phyloP scores from a whole-genome alignment of 208 protist species.

The Blastocrithidia nonstop region DNA sequence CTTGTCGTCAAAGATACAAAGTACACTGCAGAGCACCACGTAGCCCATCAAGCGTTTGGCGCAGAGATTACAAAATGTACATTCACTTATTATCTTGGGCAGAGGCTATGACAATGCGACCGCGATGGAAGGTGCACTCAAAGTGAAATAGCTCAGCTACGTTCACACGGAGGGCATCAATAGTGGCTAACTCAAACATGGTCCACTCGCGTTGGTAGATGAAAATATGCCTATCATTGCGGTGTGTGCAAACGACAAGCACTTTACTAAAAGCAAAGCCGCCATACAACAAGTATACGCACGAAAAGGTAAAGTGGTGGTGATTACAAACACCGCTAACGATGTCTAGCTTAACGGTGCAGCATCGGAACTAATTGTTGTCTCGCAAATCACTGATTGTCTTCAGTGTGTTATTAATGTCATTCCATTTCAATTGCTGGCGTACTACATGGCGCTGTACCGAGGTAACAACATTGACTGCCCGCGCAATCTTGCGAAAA shows the following conservation, averaged over 20 bases:
- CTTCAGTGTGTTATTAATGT: slow-evolving; percentile 84
- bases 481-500: slow-evolving; percentile 94
- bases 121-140: slow-evolving; percentile 89
- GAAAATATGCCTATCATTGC: slow-evolving; percentile 84
- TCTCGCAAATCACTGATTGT: slow-evolving; percentile 82
- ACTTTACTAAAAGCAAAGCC: slow-evolving; percentile 61
- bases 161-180: slow-evolving; percentile 94
- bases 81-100: slow-evolving; percentile 76
- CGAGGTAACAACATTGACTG: slow-evolving; percentile 89
- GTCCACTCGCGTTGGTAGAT: slow-evolving; percentile 94
- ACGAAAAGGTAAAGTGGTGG: slow-evolving; percentile 65
- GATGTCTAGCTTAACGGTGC: slow-evolving; percentile 35
- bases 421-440: slow-evolving; percentile 94
- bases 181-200: slow-evolving; percentile 95
- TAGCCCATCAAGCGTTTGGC: slow-evolving; percentile 50
- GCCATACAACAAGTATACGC: slow-evolving; percentile 84
- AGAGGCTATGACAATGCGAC: slow-evolving; percentile 88
- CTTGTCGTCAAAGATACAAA: slow-evolving; percentile 35
- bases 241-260: slow-evolving; percentile 65
- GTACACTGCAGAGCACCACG: slow-evolving; percentile 37
- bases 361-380: slow-evolving; percentile 15
- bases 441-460: slow-evolving; percentile 89
- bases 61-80: slow-evolving; percentile 21
- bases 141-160: slow-evolving; percentile 97
- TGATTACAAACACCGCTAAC: slow-evolving; percentile 33